Evolutionary conservation across 345 rosid genomes (phyloP), one percentile per base, ranked within the genome.

Genomic region (Gossypioides kirkii): DNA sequence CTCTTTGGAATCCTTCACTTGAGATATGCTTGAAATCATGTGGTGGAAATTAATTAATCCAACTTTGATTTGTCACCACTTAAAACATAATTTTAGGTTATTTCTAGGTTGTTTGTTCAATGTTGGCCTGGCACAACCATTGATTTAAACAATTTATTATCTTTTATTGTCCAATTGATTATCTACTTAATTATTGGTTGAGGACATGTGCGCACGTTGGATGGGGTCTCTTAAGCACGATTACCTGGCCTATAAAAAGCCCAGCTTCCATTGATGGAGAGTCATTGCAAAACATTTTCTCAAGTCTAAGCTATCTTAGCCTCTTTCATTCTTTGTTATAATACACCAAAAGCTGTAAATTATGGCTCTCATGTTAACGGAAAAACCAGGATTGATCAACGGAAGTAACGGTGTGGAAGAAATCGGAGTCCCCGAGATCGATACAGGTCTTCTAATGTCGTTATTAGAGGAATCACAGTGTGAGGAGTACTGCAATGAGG

Each of bases 401-500:
- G 10, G n/a, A 26, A 52, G 42, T 2, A 58, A 54, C 22, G 32
- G 6, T 17, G 2, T 52, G 4, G 67, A 61, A 70, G 69, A 16
- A 50, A 32, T 50, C 10, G 49, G 26, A 23, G 17, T 36, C 20
- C 25, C 41, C 6, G 36, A 56, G 55, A 36, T 22, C 1, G 50
- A 55, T 55, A 16, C 52, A 8, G 14, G 18, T 43, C 13, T 70
- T 49, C 36, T 70, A 7, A 70, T 70, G 53, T 41, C 53, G 36
- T 55, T 70, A 6, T 41, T 70, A 56, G 73, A 70, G 47, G 73
- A 70, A 70, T 54, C 73, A 6, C 38, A 55, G 2, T 20, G 9
- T 55, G 63, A 70, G 47, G 73, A 70, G 63, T 41, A 41, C 6
- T 69, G 42, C 72, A 55, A 55, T 5, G 73, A 38, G 17, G 73